Conservation (phyloP, 441 rosid species). For the Bocquillonia castaneifolia region DNA sequence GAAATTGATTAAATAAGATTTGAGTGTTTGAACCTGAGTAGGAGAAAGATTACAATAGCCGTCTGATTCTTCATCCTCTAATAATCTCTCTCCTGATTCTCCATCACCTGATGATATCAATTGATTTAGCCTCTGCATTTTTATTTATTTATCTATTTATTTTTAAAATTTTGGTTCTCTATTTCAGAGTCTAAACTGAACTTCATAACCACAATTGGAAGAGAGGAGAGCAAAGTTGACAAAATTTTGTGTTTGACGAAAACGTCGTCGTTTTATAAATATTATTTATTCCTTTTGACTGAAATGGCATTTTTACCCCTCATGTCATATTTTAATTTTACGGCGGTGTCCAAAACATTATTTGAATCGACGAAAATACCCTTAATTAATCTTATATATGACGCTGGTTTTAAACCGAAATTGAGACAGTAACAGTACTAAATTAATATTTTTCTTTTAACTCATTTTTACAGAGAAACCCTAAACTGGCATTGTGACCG, state of each 20-base stretch:
- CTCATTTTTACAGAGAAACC: too few relatives aligned
- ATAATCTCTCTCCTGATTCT: constrained; percentile 37
- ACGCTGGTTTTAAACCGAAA: too few relatives aligned
- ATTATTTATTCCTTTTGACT: too few relatives aligned
- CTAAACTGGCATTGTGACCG: neutral
- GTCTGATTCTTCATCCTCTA: constrained; percentile 66
- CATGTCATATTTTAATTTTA: too few relatives aligned
- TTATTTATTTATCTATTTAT: neutral
- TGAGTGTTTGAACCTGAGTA: constrained; percentile 67
- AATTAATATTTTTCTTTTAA: too few relatives aligned
- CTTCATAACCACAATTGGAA: too few relatives aligned
- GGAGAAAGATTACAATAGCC: constrained; percentile 57
- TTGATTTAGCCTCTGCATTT: constrained; percentile 48
- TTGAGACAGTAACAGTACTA: too few relatives aligned
- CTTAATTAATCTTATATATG: neutral
- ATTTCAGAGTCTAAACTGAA: neutral
- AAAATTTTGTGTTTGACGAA: neutral
- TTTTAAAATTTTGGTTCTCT: neutral
- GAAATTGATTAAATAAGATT: too few relatives aligned
- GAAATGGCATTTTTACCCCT: too few relatives aligned
- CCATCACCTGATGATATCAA: constrained; percentile 41
- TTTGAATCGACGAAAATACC: neutral
- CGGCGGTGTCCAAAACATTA: too few relatives aligned
- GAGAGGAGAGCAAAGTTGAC: too few relatives aligned
- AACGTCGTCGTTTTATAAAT: neutral